Evolutionary conservation across 441 rosid species (phyloP), one percentile per base, ranked within the genome.

Genomic region (Pelargonium cotyledonis): DNA sequence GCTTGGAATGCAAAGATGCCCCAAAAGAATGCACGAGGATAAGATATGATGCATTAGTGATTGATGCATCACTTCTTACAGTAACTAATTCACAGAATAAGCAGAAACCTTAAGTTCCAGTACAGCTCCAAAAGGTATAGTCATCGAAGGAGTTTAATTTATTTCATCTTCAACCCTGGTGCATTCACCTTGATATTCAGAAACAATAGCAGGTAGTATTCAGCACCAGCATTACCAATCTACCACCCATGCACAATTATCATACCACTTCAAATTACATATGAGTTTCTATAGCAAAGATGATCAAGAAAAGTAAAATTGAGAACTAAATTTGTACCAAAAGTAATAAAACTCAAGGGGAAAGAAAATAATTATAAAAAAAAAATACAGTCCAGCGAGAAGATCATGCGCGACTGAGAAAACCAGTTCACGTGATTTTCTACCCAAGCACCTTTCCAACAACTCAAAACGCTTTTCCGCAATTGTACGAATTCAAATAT

Each of bases 1-100:
- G 14, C 74, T 31, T 41, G 73, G 68, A 35, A 72, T 18, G 55
- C 19, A 82, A 63, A 82, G 71, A 71, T 72, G 68, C 19, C 80
- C 83, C 70, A 86, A 75, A 66, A 88, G 70, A 73, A 87, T 70
- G 82, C 79, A 78, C 83, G 82, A 84, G 70, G 70, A 73, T 66
- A 87, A 75, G 70, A 67, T 70, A 65, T 80, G 67, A 65, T 73
- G 84, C 91, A 84, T 73, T 74, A 73, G 78, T 73, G 72, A 81
- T 62, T 65, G 74, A 78, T 72, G 84, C 88, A 79, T 81, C 68
- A 66, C 77, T 76, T 62, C 68, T 72, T 44, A 55, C 79, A 41
- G 68, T 49, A 43, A 72, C 78, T 65, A 65, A 68, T 55, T 67
- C 60, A 68, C 64, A 58, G 53, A 68, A 72, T 51, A 66, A 70